Evolutionary conservation across 345 rosid genomes (phyloP).

Genomic region (Trapa bicornis): DNA sequence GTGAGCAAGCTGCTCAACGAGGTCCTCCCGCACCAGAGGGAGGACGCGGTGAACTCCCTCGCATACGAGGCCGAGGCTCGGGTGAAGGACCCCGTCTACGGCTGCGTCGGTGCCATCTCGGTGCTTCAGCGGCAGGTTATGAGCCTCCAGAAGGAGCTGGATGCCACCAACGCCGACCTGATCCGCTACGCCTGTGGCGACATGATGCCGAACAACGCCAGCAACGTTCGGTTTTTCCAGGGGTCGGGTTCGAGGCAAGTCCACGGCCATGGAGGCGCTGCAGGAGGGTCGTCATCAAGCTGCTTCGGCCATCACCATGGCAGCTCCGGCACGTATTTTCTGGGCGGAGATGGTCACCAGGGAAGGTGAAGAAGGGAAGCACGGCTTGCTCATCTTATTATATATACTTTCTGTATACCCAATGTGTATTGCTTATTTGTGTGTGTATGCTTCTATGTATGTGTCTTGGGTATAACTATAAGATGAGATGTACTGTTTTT

Average conservation of each 20-base stretch:
- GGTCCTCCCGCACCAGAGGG: slow-evolving; percentile 39
- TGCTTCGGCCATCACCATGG: neutral
- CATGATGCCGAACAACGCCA: slow-evolving; percentile 3
- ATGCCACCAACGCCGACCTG: slow-evolving; percentile 36
- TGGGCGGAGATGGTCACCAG: slow-evolving; percentile 2
- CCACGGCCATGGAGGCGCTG: neutral
- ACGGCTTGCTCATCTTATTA: too few relatives aligned
- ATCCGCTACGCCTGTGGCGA: slow-evolving; percentile 23
- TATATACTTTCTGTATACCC: too few relatives aligned
- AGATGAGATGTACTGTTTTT: too few relatives aligned
- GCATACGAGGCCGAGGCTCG: slow-evolving; percentile 54
- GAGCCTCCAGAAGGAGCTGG: slow-evolving; percentile 38
- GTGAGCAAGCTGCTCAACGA: slow-evolving; percentile 43
- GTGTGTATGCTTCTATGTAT: too few relatives aligned
- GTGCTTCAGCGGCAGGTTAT: slow-evolving; percentile 42
- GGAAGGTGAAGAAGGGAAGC: neutral
- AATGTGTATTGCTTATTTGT: too few relatives aligned
- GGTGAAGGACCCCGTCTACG: slow-evolving; percentile 45
- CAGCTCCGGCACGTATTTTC: slow-evolving; percentile 1
- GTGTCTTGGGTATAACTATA: too few relatives aligned
- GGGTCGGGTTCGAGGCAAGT: neutral
- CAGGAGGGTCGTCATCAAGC: neutral
- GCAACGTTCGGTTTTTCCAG: neutral
- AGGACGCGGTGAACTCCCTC: slow-evolving; percentile 45
- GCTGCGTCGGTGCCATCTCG: slow-evolving; percentile 46